Base-by-base conservation (phyloP, 352 stramenopile species). In the Pythium folliculosum region DNA sequence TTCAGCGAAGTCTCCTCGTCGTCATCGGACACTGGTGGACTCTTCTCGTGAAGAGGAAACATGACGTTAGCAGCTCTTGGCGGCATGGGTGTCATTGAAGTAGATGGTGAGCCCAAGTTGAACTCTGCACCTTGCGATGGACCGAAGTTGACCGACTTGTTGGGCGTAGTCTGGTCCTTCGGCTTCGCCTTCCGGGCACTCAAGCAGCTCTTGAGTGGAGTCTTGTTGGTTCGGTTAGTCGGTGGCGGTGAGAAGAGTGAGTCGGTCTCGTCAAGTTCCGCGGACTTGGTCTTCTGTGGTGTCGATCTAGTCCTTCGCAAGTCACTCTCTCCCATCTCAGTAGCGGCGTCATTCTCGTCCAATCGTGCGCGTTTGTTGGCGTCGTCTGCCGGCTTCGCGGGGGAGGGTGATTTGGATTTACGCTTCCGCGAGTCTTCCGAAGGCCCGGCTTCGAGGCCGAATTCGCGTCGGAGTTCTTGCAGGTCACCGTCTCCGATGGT, bases 11-110 rank as follows among this genome's bases (percentile, higher is more conserved):
- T 96, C 61, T 94, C 88, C 51, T 84, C 82, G 23, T 95, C 88
- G 30, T 92, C 84, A 3, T 81, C 77, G 6, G 47, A 65, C 9
- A 14, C 55, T 8, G 64, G 57, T 44, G 64, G 49, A 14, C 32
- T 54, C 27, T 63, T 69, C 19, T 77, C 76, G 9, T 92, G 78
- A 30, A 91, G 69, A 0, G 86, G 86, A 63, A 90, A 96, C 69
- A 91, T 83, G 14, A 69, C 74, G 21, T 68, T 76, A 14, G 86
- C 83, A 30, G 87, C 78, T 51, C 80, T 80, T 12, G 80, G 77
- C 9, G 65, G 70, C 85, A 96, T 91, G 0, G 86, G 88, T 5
- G 88, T 96, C 86, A 96, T 94, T 2, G 86, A 93, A n/a, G 84
- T 94, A 10, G 86, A 92, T 16, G 88, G 88, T 0, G 84, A 92